phyloP scores from a whole-genome alignment of 441 rosid species.

The Erodium chrysanthum region DNA sequence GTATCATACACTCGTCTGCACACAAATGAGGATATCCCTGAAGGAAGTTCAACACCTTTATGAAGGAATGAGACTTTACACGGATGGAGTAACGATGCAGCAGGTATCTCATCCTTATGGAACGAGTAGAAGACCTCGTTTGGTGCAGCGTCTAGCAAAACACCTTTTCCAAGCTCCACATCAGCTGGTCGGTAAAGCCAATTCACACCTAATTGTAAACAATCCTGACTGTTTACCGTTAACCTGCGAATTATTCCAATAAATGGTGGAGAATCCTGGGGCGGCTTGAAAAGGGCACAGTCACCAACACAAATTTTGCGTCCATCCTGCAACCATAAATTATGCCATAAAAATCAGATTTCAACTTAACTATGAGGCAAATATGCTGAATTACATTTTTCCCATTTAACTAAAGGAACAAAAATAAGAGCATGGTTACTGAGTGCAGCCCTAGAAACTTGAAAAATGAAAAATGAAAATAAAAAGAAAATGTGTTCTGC shows the following conservation, averaged over 20 bases:
- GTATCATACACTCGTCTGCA: slow-evolving; percentile 82
- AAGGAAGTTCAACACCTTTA: slow-evolving; percentile 62
- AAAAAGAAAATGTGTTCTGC: neutral
- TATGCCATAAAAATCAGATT: slow-evolving; percentile 1
- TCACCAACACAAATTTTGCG: slow-evolving; percentile 71
- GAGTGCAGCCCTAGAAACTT: neutral
- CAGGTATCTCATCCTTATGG: slow-evolving; percentile 81
- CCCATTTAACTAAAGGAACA: neutral
- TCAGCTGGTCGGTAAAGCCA: slow-evolving; percentile 83
- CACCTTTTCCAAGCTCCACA: slow-evolving; percentile 77
- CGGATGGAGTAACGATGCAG: slow-evolving; percentile 74
- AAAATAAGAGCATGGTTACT: neutral
- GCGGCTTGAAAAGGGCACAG: slow-evolving; percentile 84
- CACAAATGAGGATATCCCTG: slow-evolving; percentile 70
- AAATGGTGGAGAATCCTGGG: slow-evolving; percentile 69
- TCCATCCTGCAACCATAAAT: slow-evolving; percentile 49
- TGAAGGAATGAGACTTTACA: slow-evolving; percentile 84
- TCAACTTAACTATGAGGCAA: neutral
- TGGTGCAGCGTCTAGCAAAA: slow-evolving; percentile 71
- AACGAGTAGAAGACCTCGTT: slow-evolving; percentile 89
- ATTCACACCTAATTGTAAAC: slow-evolving; percentile 50
- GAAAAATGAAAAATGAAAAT: neutral
- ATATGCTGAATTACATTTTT: neutral
- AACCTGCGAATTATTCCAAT: slow-evolving; percentile 70
- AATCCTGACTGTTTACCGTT: slow-evolving; percentile 37